These are phyloP conservation scores for Pichiaceae sp. DNA, from an alignment of 1,139 yeast genomes.

Conservation along the genomic window DNA sequence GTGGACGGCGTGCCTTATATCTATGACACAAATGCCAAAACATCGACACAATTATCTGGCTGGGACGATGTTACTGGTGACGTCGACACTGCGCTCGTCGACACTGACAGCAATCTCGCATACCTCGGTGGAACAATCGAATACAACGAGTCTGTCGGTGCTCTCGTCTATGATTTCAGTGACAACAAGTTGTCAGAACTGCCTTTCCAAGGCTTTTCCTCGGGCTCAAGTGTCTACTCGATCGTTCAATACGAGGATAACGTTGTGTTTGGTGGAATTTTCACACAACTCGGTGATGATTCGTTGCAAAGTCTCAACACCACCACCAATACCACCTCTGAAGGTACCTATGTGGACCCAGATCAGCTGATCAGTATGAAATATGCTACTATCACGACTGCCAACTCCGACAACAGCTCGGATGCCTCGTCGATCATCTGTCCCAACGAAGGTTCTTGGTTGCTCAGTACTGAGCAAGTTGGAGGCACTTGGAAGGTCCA, in stretches of 20 bases:
- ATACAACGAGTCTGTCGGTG: conserved; percentile 47
- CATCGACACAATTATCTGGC: conserved; percentile 10
- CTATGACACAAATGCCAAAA: conserved; percentile 5
- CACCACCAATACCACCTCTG: conserved; percentile 1
- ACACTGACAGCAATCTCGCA: conserved; percentile 38
- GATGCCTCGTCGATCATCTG: conserved; percentile 46
- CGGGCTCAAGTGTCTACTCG: conserved; percentile 52
- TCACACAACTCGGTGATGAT: conserved; percentile 52
- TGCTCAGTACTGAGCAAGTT: conserved; percentile 34
- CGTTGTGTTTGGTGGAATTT: conserved; percentile 74
- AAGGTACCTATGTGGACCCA: conserved; percentile 32
- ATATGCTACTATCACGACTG: conserved; percentile 51
- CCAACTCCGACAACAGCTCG: conserved; percentile 35
- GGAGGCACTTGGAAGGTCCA: conserved; percentile 63
- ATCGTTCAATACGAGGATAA: conserved; percentile 44
- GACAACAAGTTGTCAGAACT: conserved; percentile 36
- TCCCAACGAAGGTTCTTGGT: conserved; percentile 55
- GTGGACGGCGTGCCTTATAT: conserved; percentile 15
- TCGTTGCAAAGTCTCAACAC: conserved; percentile 32
- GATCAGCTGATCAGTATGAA: conserved; percentile 63
- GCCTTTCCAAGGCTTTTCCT: conserved; percentile 74
- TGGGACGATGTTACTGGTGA: conserved; percentile 35
- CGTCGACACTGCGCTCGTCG: conserved; percentile 43
- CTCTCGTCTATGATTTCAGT: conserved; percentile 55
- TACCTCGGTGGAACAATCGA: conserved; percentile 79